Conservation (phyloP, 2,329 filamentous ascomycete genomes). For the Clonostachys solani region DNA sequence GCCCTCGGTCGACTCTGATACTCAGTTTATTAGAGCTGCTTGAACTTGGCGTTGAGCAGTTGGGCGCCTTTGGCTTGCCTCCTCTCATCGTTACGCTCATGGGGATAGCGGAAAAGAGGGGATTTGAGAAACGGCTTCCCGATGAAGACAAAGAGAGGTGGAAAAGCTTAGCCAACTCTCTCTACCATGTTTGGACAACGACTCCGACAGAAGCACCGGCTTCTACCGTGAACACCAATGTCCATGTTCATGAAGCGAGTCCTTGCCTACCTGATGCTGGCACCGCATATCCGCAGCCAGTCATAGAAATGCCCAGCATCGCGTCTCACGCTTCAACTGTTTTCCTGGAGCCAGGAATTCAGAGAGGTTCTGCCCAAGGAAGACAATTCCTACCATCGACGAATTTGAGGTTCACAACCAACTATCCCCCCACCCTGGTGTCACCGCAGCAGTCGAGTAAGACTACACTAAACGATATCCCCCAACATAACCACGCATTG, state of each 20-base stretch:
- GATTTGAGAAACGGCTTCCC: slow-evolving; percentile 19
- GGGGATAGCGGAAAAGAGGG: slow-evolving; percentile 24
- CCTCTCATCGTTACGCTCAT: slow-evolving; percentile 25
- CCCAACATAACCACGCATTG: not conserved
- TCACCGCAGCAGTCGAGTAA: not conserved
- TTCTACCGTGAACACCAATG: not conserved
- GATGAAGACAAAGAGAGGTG: slow-evolving; percentile 25
- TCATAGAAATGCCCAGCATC: too few relatives aligned
- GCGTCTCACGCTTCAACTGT: too few relatives aligned
- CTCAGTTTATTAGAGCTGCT: slow-evolving; percentile 28
- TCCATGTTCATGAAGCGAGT: not conserved
- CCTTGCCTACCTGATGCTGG: not conserved
- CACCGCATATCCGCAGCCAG: too few relatives aligned
- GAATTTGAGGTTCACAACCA: not conserved
- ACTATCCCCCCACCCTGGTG: not conserved
- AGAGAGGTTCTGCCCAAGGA: not conserved
- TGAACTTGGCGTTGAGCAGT: slow-evolving; percentile 21
- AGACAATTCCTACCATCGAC: not conserved
- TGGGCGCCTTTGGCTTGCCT: slow-evolving; percentile 25
- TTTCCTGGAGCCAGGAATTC: too few relatives aligned
- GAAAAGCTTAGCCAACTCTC: slow-evolving; percentile 15
- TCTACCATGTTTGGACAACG: slow-evolving; percentile 18
- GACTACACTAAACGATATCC: not conserved
- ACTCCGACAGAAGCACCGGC: not conserved
- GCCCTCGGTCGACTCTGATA: slow-evolving; percentile 24